Evolutionary conservation across 2,329 filamentous ascomycete species (phyloP), one percentile per base, ranked within the genome.

Genomic region (Ilyonectria mors-panacis): DNA sequence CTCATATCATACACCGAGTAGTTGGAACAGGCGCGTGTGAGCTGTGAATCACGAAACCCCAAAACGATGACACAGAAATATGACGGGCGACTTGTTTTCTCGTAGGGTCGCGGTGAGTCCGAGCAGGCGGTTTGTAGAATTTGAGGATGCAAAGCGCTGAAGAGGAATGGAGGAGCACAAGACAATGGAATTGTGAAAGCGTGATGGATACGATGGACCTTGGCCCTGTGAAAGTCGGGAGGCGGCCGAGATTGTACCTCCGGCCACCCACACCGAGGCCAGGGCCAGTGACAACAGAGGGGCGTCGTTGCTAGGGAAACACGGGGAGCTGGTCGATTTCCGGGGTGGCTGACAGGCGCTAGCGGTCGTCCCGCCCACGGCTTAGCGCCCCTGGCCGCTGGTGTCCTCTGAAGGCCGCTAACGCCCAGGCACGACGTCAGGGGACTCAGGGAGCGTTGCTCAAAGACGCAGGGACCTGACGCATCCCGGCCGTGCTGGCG

Each of bases 1-100:
- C 37, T 65, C 73, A 75, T 75, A 65, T 74, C 73, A 75, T 70
- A 66, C 69, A 70, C 42, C 30, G 57, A 44, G 28, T 30, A 51
- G 59, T 66, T 50, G 47, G 50, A 56, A 68, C 51, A 58, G 48
- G 13, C 47, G 37, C 57, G 48, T 48, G 45, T 30, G 45, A 56
- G 44, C 17, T 21, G 53, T 63, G 51, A 37, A 63, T 44, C 51
- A 50, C 51, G 28, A 28, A 53, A 57, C 28, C 39, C 33, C 44
- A 59, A 42, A 47, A 6, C 30, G 51, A 33, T 37, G 26, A 35
- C 13, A 37, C 30, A 51, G 59, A 23, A 59, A 35, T 35, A 42
- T 23, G 55, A n/a, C 47, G 45, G 17, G 12, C 15, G 35, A 12
- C 42, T 50, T 39, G 28, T 45, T 54, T 35, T 56, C 51, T 39